Evolutionary conservation across 2,329 filamentous ascomycete species (phyloP), one percentile per base, ranked within the genome.

Genomic region (Xylariaceae sp.): DNA sequence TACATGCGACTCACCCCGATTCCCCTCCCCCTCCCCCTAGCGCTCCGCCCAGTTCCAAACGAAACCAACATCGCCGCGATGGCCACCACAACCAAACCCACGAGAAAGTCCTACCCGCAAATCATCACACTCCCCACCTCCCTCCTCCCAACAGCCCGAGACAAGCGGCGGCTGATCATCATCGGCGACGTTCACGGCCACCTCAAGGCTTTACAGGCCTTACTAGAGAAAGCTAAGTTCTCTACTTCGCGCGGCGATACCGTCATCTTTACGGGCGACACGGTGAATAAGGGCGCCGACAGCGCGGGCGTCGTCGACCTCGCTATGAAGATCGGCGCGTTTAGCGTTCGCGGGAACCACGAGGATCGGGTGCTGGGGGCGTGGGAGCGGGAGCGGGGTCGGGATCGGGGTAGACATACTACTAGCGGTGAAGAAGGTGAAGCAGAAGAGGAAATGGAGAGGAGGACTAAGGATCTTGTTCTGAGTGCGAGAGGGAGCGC

Each of bases 111-210:
- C 26, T 68, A 52, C 46, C 63, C 40, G 28, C 59, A 62, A 16
- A 49, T 64, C 44, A 54, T 60, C 6, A 57, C 49, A 12, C 56
- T 66, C 14, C 51, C 76, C 3, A 63, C 53, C n/a, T 67, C 71
- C 36, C 69, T 75, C 34, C 69, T 74, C 0, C 55, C 66, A 2
- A 60, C 71, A 39, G 58, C 69, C 40, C 48, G 71, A 8, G 75
- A 77, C 33, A 67, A 76, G 19, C 85, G 82, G 51, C 80, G 92
- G 16, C 77, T 99, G 21, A 79, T 98, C 29, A 80, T 98, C 59
- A 80, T 98, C 29, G 94, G 95, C 52, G 95, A 99, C 75, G 91
- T 98, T 12, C 94, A 98, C 76, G 95, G 95, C 45, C 95, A 95
- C 78, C 85, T 85, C 65, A 72, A 82, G 11, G 84, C 92, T 60